Base-by-base conservation (phyloP, 768 basidiomycete genomes). In the Tricholoma hemisulphureum region DNA sequence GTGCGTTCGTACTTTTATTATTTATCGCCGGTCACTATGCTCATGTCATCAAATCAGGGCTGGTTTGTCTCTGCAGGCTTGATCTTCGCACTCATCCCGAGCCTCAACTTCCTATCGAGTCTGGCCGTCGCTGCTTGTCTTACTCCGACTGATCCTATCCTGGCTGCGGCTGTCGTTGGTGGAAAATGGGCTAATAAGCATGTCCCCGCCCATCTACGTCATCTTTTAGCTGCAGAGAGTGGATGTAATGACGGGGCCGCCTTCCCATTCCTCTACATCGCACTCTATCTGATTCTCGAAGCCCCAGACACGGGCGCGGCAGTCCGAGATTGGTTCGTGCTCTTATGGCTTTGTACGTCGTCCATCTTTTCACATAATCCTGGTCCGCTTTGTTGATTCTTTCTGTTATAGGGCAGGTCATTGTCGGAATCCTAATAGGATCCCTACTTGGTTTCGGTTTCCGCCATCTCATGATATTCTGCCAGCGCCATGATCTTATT, bases 171-270 rank as follows among this genome's bases (percentile, higher is more conserved):
- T 8, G 94, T 93, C 31, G 84, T 93, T 10, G 96, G 96, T 66
- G 96, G 96, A 29, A 95, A 92, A 76, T 99, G 93, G 75, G 97
- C 97, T 2, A 91, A 98, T 71, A 97, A 98, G 69, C 96, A 98
- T 66, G 96, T 98, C 21, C 92, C 91, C 1, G 86, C 88, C 1
- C 91, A 93, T 67, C 76, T 93, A 39, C 86, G 82, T 29, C 82
- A 84, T 61, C 73, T 84, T 1, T 68, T 83, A 4, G 85, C 86
- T 1, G 86, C 85, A 5, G 96, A 98, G 74, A 88, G 86, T 56
- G 96, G 93, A 7, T 93, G 93, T 67, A 99, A 98, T 70, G 97
- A 99, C 60, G 97, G 97, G 31, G 96, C 96, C 0, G 94, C 95
- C 0, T 97, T 95, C 71, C 95, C 95, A 0, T 98, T 98, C 72